Evolutionary conservation across 331 rosid species (phyloP), one percentile per base, ranked within the genome.

Genomic region (Dryas integrifolia): DNA sequence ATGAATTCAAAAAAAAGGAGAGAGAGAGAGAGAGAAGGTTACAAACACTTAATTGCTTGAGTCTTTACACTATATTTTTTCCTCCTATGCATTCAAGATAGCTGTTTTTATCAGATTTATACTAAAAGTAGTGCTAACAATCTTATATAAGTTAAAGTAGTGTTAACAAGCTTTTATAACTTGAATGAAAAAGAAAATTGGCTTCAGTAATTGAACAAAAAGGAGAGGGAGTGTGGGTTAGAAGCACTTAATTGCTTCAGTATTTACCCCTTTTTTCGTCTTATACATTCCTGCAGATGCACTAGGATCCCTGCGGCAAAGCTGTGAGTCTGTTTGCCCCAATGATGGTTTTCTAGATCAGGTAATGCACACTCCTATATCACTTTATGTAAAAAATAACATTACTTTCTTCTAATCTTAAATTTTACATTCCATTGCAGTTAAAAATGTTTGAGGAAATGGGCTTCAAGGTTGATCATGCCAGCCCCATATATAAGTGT

Each of bases 331-430:
- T 81, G 98, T 94, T 78, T 91, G 96, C 79, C 98, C 98, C 65
- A 94, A 94, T 82, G 98, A 94, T 70, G 98, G 97, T 47, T 94
- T 94, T 84, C 77, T 89, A 60, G 95, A 89, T 70, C 97, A 91
- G 97, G 98, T 91, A 68, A 72, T 68, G 50, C 80, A 45, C 59
- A 11, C 48, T 78, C 10, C 39, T 58, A 40, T 50, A 60, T 9
- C 18, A 21, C 16, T 38, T 26, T 61, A 38, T 44, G 24, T 59
- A 40, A 8, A 51, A 50, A 14, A 71, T 65, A 38, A 47, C 44
- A 56, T 44, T 56, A 35, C 41, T 30, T 58, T 46, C 72, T 24
- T 40, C 35, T 14, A 26, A 24, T 9, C 39, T 18, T 43, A 48
- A 15, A 3, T 41, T 72, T 66, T 41, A 9, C 49, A 9, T 74